These are phyloP conservation scores for Ascoidea rubescens DNA, from an alignment of 805 yeast genomes.

Conservation along the genomic window DNA sequence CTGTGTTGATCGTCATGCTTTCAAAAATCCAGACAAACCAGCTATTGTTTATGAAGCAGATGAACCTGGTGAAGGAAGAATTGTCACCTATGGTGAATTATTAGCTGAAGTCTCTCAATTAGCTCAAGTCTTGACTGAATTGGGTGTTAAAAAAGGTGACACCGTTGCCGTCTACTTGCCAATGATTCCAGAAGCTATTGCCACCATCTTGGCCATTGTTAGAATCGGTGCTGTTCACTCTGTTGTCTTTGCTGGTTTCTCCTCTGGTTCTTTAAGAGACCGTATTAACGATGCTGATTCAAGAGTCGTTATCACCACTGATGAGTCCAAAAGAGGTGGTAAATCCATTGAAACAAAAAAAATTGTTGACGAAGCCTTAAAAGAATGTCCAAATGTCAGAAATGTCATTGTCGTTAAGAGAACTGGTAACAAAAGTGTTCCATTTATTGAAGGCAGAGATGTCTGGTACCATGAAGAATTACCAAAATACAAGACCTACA, in stretches of 20 bases:
- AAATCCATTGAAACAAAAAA: slow-evolving; percentile 65
- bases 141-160: slow-evolving; percentile 69
- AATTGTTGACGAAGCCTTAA: slow-evolving; percentile 67
- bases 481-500: slow-evolving; percentile 48
- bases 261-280: slow-evolving; percentile 55
- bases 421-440: slow-evolving; percentile 45
- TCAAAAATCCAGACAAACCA: slow-evolving; percentile 48
- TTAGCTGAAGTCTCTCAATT: slow-evolving; percentile 54
- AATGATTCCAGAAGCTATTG: slow-evolving; percentile 68
- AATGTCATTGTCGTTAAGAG: slow-evolving; percentile 60
- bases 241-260: slow-evolving; percentile 74
- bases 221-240: slow-evolving; percentile 77
- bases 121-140: slow-evolving; percentile 48
- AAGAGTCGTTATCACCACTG: slow-evolving; percentile 60
- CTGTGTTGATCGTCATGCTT: slow-evolving; percentile 40
- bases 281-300: slow-evolving; percentile 60
- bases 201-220: slow-evolving; percentile 60
- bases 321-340: slow-evolving; percentile 75
- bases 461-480: slow-evolving; percentile 65
- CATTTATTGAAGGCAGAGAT: slow-evolving; percentile 43
- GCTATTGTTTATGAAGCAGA: slow-evolving; percentile 76
- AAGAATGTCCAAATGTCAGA: slow-evolving; percentile 48
- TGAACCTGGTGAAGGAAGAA: slow-evolving; percentile 48
- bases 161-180: slow-evolving; percentile 81
- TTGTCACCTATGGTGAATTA: slow-evolving; percentile 54